These are phyloP conservation scores for Exophiala sp. DNA, from an alignment of 2,329 filamentous ascomycete genomes.

Conservation along the genomic window DNA sequence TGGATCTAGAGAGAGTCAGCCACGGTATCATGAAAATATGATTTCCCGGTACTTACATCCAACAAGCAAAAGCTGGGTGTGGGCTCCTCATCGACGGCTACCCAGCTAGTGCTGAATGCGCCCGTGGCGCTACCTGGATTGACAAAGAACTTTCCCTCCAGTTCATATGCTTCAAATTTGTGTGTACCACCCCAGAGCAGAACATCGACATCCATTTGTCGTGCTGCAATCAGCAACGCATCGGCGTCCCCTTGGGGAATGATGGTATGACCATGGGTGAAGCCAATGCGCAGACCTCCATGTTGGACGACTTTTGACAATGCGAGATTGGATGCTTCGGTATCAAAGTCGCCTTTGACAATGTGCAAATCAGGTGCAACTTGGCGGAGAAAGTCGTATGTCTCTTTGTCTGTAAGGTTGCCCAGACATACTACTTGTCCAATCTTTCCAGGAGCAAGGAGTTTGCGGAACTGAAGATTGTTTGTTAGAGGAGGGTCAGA, in stretches of 20 bases:
- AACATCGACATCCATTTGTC: constrained; percentile 67
- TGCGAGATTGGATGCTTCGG: constrained; percentile 59
- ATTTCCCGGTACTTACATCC: constrained; percentile 65
- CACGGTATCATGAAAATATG: background rate
- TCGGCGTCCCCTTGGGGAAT: constrained; percentile 63
- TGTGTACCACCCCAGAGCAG: constrained; percentile 65
- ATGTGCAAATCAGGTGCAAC: constrained; percentile 66
- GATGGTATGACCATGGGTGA: constrained; percentile 67
- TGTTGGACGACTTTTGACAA: constrained; percentile 66
- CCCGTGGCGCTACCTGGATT: constrained; percentile 65
- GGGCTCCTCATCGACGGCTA: constrained; percentile 58
- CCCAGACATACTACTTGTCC: constrained; percentile 74
- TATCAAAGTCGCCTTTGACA: constrained; percentile 65
- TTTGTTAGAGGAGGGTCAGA: constrained; percentile 3
- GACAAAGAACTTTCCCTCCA: constrained; percentile 66
- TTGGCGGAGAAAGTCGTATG: constrained; percentile 72
- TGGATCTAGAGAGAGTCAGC: constrained; percentile 59
- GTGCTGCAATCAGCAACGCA: constrained; percentile 59
- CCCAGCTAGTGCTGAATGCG: constrained; percentile 56
- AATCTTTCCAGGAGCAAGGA: constrained; percentile 76
- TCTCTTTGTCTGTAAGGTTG: constrained; percentile 72
- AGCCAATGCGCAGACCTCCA: constrained; percentile 61
- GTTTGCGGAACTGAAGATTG: constrained; percentile 66
- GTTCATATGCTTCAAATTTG: constrained; percentile 64
- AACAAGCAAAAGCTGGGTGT: constrained; percentile 92